A percentile compares a stretch with the other conserved stretches of the same genome.
phyloP scores from a whole-genome alignment of 305 asterid species.

The Vinca major region DNA sequence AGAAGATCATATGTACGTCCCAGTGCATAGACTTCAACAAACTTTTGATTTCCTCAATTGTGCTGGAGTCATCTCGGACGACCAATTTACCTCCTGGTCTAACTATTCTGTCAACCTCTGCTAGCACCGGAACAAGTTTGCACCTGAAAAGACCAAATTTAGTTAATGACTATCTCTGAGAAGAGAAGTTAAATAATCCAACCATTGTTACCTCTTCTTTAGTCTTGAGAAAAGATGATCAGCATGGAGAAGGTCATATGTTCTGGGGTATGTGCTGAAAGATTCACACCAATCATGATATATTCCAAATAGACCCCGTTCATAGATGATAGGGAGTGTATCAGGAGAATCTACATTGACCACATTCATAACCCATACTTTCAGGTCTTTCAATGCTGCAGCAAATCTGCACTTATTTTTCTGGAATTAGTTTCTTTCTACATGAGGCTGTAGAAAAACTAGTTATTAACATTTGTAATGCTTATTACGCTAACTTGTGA shows the following conservation, averaged over 20 bases:
- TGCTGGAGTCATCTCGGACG: conserved; percentile 51
- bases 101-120: conserved; percentile 72
- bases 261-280: conserved; percentile 85
- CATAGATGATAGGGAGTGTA: conserved; percentile 83
- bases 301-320: conserved; percentile 79
- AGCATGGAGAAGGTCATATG: conserved; percentile 81
- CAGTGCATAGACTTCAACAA: conserved; percentile 69
- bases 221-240: conserved; percentile 78
- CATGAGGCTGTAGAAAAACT: not conserved
- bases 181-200: not conserved
- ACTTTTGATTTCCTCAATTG: conserved; percentile 46
- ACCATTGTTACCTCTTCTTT: conserved; percentile 40
- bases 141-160: conserved; percentile 40
- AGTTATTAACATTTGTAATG: too few relatives aligned
- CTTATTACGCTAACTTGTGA: not conserved
- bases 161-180: not conserved
- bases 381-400: conserved; percentile 71
- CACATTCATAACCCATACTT: conserved; percentile 84
- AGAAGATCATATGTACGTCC: conserved; percentile 50
- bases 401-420: conserved; percentile 58
- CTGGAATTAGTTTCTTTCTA: not conserved
- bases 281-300: conserved; percentile 97
- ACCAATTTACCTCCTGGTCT: conserved; percentile 74
- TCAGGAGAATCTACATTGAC: conserved; percentile 76
- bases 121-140: conserved; percentile 40